Conservation (phyloP, 2,329 filamentous ascomycete genomes). For the Aureobasidium sp. region DNA sequence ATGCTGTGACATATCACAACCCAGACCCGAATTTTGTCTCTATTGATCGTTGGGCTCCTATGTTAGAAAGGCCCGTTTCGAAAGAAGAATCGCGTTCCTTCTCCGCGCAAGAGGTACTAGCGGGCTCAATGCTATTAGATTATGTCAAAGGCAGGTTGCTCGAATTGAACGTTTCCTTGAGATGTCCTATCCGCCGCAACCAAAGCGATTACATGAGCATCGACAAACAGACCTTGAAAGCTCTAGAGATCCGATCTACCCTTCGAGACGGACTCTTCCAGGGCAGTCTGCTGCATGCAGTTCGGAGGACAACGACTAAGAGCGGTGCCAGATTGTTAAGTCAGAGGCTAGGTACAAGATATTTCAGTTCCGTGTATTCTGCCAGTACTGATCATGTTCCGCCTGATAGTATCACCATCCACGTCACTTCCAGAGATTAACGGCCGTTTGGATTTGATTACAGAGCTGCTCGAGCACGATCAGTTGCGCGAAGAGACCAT, state of each 20-base stretch:
- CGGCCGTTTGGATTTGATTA: slow-evolving; percentile 70
- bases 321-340: slow-evolving; percentile 78
- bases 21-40: slow-evolving; percentile 19
- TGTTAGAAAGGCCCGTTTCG: slow-evolving; percentile 67
- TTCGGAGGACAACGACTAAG: slow-evolving; percentile 82
- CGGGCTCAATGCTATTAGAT: slow-evolving; percentile 71
- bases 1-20: slow-evolving; percentile 63
- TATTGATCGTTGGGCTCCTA: slow-evolving; percentile 59
- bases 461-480: slow-evolving; percentile 58
- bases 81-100: slow-evolving; percentile 41
- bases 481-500: slow-evolving; percentile 62
- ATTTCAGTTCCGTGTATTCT: neutral
- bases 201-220: slow-evolving; percentile 75
- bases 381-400: neutral
- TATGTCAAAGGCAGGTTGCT: slow-evolving; percentile 76
- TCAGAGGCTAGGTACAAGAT: slow-evolving; percentile 60
- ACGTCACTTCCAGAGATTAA: slow-evolving; percentile 76
- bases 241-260: slow-evolving; percentile 81
- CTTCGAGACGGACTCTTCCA: slow-evolving; percentile 69
- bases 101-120: slow-evolving; percentile 58
- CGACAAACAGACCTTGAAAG: slow-evolving; percentile 82
- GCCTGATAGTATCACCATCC: slow-evolving; percentile 59
- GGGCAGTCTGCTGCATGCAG: slow-evolving; percentile 82
- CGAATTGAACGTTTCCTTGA: slow-evolving; percentile 69
- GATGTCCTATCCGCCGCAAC: slow-evolving; percentile 68